Percentiles rank a stretch among this genome's conserved stretches.
Evolutionary conservation across 495 filamentous ascomycete species (phyloP).

Genomic region (Neurospora discreta): DNA sequence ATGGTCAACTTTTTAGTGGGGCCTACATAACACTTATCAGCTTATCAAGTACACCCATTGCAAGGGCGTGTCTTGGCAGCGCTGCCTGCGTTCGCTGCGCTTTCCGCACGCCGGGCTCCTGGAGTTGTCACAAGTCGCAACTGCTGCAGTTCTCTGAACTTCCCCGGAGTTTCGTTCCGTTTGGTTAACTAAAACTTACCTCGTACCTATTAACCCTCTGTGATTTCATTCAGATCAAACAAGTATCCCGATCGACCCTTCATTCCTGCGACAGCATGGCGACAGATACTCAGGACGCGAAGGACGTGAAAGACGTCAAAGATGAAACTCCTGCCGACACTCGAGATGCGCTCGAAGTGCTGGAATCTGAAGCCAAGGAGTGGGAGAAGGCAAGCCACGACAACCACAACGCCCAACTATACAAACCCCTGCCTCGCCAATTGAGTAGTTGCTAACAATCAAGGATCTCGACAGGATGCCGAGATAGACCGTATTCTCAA

Average conservation of each 20-base stretch:
- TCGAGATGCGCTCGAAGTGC: slow-evolving; percentile 63
- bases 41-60: not conserved
- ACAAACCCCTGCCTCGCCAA: not conserved
- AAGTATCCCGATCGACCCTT: not conserved
- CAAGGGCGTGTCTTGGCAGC: not conserved
- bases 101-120: not conserved
- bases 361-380: slow-evolving; percentile 81
- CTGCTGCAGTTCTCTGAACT: not conserved
- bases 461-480: slow-evolving; percentile 53
- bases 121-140: not conserved
- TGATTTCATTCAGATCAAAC: not conserved
- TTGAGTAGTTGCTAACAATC: not conserved
- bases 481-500: slow-evolving; percentile 92
- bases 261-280: slow-evolving; percentile 3
- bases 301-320: slow-evolving; percentile 2
- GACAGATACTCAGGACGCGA: not conserved
- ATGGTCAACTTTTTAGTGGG: slow-evolving; percentile 15
- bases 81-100: not conserved
- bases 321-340: slow-evolving; percentile 20
- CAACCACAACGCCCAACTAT: not conserved
- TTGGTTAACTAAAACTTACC: not conserved
- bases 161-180: not conserved
- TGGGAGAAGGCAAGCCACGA: slow-evolving; percentile 59
- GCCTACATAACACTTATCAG: slow-evolving; percentile 10
- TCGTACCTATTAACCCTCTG: not conserved